Base-by-base conservation (phyloP, 108 stramenopile genomes). In the Nannochloropsis gaditana region DNA sequence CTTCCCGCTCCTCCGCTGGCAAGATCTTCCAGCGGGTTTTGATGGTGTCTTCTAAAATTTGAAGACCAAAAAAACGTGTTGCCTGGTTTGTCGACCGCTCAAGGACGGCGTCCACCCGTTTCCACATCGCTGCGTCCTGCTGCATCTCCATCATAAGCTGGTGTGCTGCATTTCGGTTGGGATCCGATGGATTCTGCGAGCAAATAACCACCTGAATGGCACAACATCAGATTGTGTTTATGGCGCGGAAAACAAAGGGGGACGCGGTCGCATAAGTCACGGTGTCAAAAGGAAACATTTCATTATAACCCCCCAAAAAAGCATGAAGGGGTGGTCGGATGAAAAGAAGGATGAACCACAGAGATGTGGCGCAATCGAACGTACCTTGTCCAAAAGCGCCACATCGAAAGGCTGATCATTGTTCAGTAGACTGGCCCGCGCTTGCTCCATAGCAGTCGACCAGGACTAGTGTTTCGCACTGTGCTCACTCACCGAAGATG, bases 1-100 rank as follows among this genome's bases (percentile, higher is more conserved):
- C 99, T 44, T 96, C 95, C 83, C 96, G 93, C 84, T 99, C 97
- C 1, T 90, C 92, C 21, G 45, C 86, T 11, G 92, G 92, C 79
- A 92, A 44, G 41, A 90, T 87, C 59, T 89, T 92, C 92, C 92
- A 92, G 19, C 89, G 89, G 10, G 89, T 91, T 80, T 92, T 85
- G 59, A 92, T 91, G 9, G 91, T 84, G 42, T 89, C 89, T 42
- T 85, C 84, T 80, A 92, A 73, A 42, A 92, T 91, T 87, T 91
- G 90, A 1, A 92, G 79, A 0, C 90, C 92, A 45, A 92, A 91
- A 82, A 91, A 91, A 80, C 86, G 83, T 2, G 92, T 92, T 44
- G 59, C 79, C 41, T 21, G 84, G 47, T 90, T 90, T 43, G 89
- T 87, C 31, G 90, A 88, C 45, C 79, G 85, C 85, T 91, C 91